A percentile compares a stretch with the other conserved stretches of the same genome.
Conservation (phyloP, 148 eudicot species). For the Talinum fruticosum region DNA sequence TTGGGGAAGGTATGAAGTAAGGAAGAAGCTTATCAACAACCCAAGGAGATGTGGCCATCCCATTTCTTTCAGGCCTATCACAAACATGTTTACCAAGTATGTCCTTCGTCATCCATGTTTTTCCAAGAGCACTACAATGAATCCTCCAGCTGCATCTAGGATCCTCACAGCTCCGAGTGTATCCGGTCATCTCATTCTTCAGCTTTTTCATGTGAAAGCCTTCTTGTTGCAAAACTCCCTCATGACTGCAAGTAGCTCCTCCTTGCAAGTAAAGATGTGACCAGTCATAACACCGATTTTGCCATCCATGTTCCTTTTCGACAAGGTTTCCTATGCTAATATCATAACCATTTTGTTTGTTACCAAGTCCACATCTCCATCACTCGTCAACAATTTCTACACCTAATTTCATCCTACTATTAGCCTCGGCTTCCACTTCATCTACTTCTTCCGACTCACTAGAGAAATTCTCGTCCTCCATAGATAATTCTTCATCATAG, state of each 20-base stretch:
- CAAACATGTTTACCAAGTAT: background rate
- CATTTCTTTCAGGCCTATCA: background rate
- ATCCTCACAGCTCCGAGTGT: too few species aligned
- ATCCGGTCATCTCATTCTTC: background rate
- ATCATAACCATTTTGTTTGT: background rate
- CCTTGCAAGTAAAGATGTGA: background rate
- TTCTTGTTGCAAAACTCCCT: background rate
- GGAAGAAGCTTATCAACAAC: background rate
- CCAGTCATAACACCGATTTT: background rate
- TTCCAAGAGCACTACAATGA: too few species aligned
- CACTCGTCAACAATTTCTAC: background rate
- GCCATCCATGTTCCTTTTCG: background rate
- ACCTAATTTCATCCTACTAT: background rate
- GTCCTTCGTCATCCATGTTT: background rate
- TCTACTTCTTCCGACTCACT: too few species aligned
- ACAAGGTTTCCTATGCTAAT: background rate
- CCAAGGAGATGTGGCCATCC: background rate
- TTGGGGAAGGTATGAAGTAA: background rate
- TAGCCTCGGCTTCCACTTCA: background rate
- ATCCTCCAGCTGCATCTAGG: background rate
- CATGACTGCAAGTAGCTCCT: background rate
- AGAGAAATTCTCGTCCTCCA: too few species aligned
- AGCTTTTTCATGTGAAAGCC: background rate
- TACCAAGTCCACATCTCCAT: background rate
- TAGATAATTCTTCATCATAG: too few species aligned